Conservation (phyloP, 169 alveolate species). For the Plasmodium reichenowi region DNA sequence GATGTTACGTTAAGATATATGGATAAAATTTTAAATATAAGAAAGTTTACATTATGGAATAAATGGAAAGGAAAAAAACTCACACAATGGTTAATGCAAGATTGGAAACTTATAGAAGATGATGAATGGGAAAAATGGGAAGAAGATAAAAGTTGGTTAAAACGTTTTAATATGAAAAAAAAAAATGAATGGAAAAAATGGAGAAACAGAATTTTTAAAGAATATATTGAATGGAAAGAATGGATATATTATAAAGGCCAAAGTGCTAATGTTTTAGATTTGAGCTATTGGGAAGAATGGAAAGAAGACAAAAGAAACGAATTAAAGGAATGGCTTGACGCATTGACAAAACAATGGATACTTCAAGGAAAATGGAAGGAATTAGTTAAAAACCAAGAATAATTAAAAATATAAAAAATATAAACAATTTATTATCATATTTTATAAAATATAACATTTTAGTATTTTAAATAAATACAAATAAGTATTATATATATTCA, state of each 20-base stretch:
- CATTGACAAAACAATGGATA: conserved; percentile 13
- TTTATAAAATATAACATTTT: too few relatives aligned
- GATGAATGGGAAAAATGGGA: conserved; percentile 25
- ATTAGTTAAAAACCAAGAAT: background rate
- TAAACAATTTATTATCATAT: too few relatives aligned
- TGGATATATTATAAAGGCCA: background rate
- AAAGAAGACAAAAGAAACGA: background rate
- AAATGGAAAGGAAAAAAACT: conserved; percentile 24
- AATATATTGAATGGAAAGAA: background rate
- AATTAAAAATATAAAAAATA: too few relatives aligned
- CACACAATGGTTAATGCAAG: conserved; percentile 23
- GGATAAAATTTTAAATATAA: background rate
- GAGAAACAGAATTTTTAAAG: conserved; percentile 11
- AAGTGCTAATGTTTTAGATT: background rate
- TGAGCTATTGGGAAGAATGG: conserved; percentile 20
- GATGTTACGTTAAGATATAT: background rate
- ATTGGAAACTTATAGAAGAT: conserved; percentile 41
- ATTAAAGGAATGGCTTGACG: background rate
- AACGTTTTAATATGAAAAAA: conserved; percentile 2
- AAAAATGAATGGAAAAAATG: conserved; percentile 25
- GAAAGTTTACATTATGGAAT: conserved; percentile 1
- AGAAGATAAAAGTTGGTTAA: conserved; percentile 9
- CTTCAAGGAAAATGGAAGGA: conserved; percentile 5
- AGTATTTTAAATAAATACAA: too few relatives aligned
- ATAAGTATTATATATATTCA: too few relatives aligned